Evolutionary conservation across 1,284 basidiomycete species (phyloP).

Genomic region (Phenoliferia sp.): DNA sequence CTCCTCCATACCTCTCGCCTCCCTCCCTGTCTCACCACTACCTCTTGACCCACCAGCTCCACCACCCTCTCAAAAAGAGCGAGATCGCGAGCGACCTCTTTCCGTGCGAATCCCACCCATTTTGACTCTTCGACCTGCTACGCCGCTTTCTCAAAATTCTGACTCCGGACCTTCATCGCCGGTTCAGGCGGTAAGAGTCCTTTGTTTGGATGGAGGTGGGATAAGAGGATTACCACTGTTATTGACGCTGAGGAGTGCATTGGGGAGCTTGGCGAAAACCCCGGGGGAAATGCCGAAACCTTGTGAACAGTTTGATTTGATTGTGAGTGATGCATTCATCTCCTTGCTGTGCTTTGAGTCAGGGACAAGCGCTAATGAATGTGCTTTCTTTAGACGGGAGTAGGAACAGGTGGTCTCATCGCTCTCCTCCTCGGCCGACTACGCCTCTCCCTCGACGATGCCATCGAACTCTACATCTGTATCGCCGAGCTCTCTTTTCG

Average conservation of each 20-base stretch:
- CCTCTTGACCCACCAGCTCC: background rate
- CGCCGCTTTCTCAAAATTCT: background rate
- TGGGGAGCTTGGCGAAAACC: constrained; percentile 3
- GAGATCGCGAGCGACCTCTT: background rate
- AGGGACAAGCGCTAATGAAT: background rate
- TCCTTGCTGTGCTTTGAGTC: background rate
- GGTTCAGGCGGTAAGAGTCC: constrained; percentile 7
- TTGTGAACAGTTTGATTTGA: constrained; percentile 26
- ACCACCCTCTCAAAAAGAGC: background rate
- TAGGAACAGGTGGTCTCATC: constrained; percentile 27
- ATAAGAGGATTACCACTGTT: constrained; percentile 27
- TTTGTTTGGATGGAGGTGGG: constrained; percentile 31
- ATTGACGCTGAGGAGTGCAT: constrained; percentile 3
- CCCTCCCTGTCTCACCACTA: background rate
- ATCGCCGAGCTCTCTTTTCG: constrained; percentile 20
- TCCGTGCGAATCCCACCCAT: background rate
- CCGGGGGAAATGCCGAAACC: constrained; percentile 4
- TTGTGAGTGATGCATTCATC: background rate
- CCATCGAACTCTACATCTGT: constrained; percentile 16
- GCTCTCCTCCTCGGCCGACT: constrained; percentile 28
- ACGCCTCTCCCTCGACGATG: constrained; percentile 8
- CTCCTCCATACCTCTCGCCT: background rate
- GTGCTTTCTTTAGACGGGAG: constrained; percentile 10
- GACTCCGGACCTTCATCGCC: background rate
- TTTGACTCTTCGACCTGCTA: background rate